phyloP scores from a whole-genome alignment of 176 grass and related monocot genomes.

The Avena insularis region DNA sequence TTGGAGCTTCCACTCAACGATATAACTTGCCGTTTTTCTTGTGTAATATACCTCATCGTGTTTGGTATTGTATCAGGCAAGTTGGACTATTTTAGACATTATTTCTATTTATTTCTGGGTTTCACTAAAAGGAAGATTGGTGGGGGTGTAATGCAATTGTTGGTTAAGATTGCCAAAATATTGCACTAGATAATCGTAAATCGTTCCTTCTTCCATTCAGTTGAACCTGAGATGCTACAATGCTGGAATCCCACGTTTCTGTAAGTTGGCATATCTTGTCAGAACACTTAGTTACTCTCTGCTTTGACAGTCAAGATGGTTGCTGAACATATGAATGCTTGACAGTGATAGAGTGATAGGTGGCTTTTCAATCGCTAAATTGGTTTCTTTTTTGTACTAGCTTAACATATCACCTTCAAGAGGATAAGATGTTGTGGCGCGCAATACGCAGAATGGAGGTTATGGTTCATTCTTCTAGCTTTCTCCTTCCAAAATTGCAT shows the following conservation, averaged over 20 bases:
- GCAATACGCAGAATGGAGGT: conserved; percentile 54
- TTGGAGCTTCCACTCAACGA: neutral
- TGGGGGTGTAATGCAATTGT: neutral
- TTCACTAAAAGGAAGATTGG: neutral
- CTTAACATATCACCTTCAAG: conserved; percentile 8
- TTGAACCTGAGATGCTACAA: neutral
- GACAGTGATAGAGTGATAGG: neutral
- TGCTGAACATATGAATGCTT: neutral
- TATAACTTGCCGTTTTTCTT: neutral
- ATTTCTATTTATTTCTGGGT: neutral
- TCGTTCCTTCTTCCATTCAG: neutral
- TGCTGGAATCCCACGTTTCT: neutral
- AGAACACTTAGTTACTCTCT: neutral
- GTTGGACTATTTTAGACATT: neutral
- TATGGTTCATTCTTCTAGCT: conserved; percentile 67
- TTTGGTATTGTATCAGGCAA: neutral
- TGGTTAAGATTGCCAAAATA: neutral
- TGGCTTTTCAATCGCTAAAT: neutral
- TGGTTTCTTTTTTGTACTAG: neutral
- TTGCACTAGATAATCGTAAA: neutral
- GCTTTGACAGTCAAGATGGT: neutral
- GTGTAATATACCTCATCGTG: neutral
- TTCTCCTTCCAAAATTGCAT: conserved; percentile 61
- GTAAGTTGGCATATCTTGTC: neutral
- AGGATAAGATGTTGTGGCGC: conserved; percentile 47